Percentiles rank a stretch among this genome's conserved stretches.
Evolutionary conservation across 176 grass and related monocot genomes (phyloP).

Genomic region (Canna indica): DNA sequence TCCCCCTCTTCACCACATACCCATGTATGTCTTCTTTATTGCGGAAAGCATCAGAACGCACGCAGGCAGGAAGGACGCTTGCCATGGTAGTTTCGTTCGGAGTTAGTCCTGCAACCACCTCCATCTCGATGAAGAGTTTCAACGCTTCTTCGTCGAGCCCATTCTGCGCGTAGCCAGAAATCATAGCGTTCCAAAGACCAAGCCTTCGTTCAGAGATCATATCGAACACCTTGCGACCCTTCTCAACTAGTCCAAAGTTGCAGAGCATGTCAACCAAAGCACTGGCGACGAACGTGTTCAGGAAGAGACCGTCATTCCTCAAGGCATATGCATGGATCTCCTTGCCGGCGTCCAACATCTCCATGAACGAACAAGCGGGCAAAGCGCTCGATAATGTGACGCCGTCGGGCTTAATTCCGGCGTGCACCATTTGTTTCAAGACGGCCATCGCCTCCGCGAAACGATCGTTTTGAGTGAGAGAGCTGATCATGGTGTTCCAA

Average conservation of each 20-base stretch:
- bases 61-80: conserved; percentile 57
- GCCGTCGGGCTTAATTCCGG: conserved; percentile 49
- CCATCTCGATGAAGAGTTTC: conserved; percentile 58
- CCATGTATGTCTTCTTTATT: conserved; percentile 77
- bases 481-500: conserved; percentile 87
- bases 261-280: conserved; percentile 88
- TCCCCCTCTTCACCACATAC: conserved; percentile 69
- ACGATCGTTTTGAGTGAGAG: conserved; percentile 46
- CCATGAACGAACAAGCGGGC: conserved; percentile 57
- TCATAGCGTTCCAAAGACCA: conserved; percentile 88
- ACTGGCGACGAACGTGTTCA: conserved; percentile 74
- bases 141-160: conserved; percentile 63
- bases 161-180: conserved; percentile 77
- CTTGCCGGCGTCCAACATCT: conserved; percentile 34
- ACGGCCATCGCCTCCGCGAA: conserved; percentile 34
- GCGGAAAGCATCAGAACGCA: conserved; percentile 44
- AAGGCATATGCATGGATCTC: conserved; percentile 64
- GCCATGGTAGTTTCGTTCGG: conserved; percentile 86
- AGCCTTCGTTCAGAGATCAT: conserved; percentile 34
- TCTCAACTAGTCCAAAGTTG: conserved; percentile 39
- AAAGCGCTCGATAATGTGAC: conserved; percentile 67
- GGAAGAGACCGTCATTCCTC: conserved; percentile 41
- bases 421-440: conserved; percentile 48
- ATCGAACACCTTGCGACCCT: conserved; percentile 48
- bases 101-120: conserved; percentile 31